A percentile compares a stretch with the other conserved stretches of the same genome.
Conservation (phyloP, 1,284 basidiomycete species). For the Irpex sp. region DNA sequence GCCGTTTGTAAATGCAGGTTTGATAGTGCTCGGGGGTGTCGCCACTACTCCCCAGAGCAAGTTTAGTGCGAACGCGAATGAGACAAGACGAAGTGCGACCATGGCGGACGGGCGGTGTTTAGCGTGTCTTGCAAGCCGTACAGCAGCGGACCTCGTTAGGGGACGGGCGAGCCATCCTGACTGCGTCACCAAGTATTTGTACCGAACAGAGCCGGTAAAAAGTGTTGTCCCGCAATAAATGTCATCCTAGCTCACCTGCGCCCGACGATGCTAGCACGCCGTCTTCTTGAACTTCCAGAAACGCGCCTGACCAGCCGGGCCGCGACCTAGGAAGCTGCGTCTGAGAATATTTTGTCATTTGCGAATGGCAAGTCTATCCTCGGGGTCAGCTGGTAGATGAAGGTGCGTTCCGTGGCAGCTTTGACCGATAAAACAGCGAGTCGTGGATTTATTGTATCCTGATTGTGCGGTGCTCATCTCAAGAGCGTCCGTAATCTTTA, state of each 20-base stretch:
- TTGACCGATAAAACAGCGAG: not conserved
- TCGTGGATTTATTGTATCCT: not conserved
- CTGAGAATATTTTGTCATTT: not conserved
- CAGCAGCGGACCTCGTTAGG: too few species aligned
- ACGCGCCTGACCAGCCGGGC: not conserved
- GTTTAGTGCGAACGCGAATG: not conserved
- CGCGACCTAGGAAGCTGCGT: not conserved
- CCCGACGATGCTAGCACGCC: not conserved
- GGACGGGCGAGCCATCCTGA: not conserved
- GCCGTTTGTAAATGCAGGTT: conserved; percentile 12
- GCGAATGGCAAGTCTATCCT: not conserved
- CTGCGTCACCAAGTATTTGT: not conserved
- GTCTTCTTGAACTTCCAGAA: not conserved
- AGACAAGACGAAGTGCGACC: not conserved
- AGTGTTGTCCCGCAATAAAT: not conserved
- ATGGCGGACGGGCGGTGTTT: not conserved
- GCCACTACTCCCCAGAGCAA: not conserved
- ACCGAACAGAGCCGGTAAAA: not conserved
- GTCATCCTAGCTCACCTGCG: not conserved
- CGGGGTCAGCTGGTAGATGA: not conserved
- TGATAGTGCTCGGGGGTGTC: not conserved
- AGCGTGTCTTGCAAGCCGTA: too few species aligned
- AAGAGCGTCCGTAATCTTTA: not conserved
- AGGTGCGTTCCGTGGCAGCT: not conserved
- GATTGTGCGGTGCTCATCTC: not conserved